A percentile compares a stretch with the other conserved stretches of the same genome.
phyloP scores from a whole-genome alignment of 2,329 filamentous ascomycete genomes.

The Fusarium anthophilum region DNA sequence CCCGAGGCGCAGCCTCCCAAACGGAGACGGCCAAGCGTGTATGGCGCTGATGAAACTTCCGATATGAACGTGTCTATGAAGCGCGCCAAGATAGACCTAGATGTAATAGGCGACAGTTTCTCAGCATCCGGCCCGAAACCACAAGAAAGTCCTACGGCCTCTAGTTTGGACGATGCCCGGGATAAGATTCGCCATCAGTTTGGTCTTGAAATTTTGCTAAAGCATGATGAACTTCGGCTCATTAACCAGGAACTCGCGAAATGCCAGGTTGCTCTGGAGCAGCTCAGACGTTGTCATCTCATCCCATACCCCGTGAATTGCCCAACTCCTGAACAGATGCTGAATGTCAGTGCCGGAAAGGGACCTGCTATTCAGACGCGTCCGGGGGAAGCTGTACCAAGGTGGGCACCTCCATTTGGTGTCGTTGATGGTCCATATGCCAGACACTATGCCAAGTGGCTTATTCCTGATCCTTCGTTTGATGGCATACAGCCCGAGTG shows the following conservation, averaged over 20 bases:
- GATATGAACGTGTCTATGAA: slow-evolving; percentile 49
- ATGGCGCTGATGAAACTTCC: slow-evolving; percentile 43
- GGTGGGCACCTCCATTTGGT: slow-evolving; percentile 88
- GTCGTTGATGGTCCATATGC: slow-evolving; percentile 93
- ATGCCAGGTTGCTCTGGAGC: slow-evolving; percentile 92
- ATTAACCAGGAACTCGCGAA: slow-evolving; percentile 98
- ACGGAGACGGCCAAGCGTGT: slow-evolving; percentile 51
- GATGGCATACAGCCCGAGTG: slow-evolving; percentile 70
- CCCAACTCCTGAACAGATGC: slow-evolving; percentile 72
- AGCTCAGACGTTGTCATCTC: slow-evolving; percentile 89
- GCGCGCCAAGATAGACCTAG: slow-evolving; percentile 52
- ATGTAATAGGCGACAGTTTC: slow-evolving; percentile 37
- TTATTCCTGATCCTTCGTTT: slow-evolving; percentile 88
- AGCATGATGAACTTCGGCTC: slow-evolving; percentile 91
- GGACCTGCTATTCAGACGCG: slow-evolving; percentile 74
- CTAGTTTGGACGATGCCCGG: slow-evolving; percentile 64
- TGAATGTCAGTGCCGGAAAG: slow-evolving; percentile 77
- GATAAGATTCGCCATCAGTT: slow-evolving; percentile 87
- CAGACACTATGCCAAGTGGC: slow-evolving; percentile 94
- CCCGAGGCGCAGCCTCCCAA: slow-evolving; percentile 49
- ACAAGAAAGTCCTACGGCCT: slow-evolving; percentile 28
- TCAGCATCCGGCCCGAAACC: slow-evolving; percentile 32
- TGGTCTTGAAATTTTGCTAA: slow-evolving; percentile 89
- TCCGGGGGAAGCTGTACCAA: slow-evolving; percentile 71
- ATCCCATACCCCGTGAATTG: slow-evolving; percentile 85